These are phyloP conservation scores for Trametes punicea DNA, from an alignment of 768 basidiomycete species.

Conservation along the genomic window DNA sequence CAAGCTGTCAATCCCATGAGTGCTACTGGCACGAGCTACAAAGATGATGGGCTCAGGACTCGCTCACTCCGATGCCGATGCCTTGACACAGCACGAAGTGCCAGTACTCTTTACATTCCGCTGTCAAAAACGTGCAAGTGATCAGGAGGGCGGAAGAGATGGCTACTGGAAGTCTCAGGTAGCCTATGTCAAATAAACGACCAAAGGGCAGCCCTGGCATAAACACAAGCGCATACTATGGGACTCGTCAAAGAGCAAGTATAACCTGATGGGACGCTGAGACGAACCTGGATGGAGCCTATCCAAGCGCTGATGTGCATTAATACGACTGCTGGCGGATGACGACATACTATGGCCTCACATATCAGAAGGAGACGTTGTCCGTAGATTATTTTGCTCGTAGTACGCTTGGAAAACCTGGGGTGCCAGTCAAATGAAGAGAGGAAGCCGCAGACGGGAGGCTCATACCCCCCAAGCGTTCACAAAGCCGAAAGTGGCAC, in stretches of 20 bases:
- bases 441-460: slow-evolving; percentile 1
- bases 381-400: slow-evolving; percentile 45
- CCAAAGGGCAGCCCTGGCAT: slow-evolving; percentile 61
- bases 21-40: too few relatives aligned
- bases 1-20: too few relatives aligned
- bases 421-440: too few relatives aligned
- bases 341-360: slow-evolving; percentile 31
- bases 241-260: too few relatives aligned
- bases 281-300: slow-evolving; percentile 78
- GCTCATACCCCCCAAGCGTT: slow-evolving; percentile 76
- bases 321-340: too few relatives aligned
- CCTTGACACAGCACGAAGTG: slow-evolving; percentile 78
- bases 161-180: slow-evolving; percentile 50
- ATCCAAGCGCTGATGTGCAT: slow-evolving; percentile 71
- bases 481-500: slow-evolving; percentile 62
- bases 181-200: slow-evolving; percentile 70
- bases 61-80: slow-evolving; percentile 58
- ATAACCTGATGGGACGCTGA: too few relatives aligned
- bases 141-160: slow-evolving; percentile 49
- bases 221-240: slow-evolving; percentile 58
- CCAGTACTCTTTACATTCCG: slow-evolving; percentile 73
- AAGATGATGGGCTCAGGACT: too few relatives aligned
- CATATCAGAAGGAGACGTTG: slow-evolving; percentile 60
- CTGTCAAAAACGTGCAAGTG: slow-evolving; percentile 55
- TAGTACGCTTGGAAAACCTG: slow-evolving; percentile 77